A percentile compares a stretch with the other conserved stretches of the same genome.
These are phyloP conservation scores for Hypoxylon sp. DNA, from an alignment of 2,329 filamentous ascomycete species.

Conservation along the genomic window DNA sequence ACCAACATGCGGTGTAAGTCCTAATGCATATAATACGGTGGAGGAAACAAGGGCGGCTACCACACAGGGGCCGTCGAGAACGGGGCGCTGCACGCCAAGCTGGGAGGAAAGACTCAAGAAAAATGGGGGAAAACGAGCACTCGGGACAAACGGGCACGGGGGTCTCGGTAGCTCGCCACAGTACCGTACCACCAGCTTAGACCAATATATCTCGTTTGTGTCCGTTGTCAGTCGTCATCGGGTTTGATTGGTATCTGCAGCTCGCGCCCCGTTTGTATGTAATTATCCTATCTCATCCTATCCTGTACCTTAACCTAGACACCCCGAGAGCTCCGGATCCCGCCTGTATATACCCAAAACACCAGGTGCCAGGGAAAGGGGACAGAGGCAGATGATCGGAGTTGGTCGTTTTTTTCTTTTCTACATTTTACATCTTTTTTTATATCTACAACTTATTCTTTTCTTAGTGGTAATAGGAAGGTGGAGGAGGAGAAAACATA, in stretches of 20 bases:
- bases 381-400: not conserved
- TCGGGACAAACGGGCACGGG: constrained; percentile 31
- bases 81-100: constrained; percentile 10
- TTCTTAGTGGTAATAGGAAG: constrained; percentile 35
- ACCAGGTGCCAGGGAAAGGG: constrained; percentile 26
- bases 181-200: constrained; percentile 46
- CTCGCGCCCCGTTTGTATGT: constrained; percentile 27
- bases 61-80: constrained; percentile 19
- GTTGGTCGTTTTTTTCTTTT: constrained; percentile 27
- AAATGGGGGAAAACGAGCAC: constrained; percentile 14
- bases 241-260: constrained; percentile 18
- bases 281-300: constrained; percentile 19
- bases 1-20: constrained; percentile 17
- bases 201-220: constrained; percentile 45
- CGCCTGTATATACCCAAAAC: constrained; percentile 31
- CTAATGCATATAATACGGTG: constrained; percentile 27
- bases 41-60: constrained; percentile 9
- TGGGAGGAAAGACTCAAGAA: not conserved
- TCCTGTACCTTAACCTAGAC: not conserved
- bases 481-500: not conserved
- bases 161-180: constrained; percentile 42
- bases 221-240: constrained; percentile 16
- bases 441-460: constrained; percentile 22
- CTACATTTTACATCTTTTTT: constrained; percentile 21
- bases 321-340: constrained; percentile 10